Percentiles rank a stretch among this genome's conserved stretches.
phyloP scores from a whole-genome alignment of 768 basidiomycete genomes.

The Mycena maculata region DNA sequence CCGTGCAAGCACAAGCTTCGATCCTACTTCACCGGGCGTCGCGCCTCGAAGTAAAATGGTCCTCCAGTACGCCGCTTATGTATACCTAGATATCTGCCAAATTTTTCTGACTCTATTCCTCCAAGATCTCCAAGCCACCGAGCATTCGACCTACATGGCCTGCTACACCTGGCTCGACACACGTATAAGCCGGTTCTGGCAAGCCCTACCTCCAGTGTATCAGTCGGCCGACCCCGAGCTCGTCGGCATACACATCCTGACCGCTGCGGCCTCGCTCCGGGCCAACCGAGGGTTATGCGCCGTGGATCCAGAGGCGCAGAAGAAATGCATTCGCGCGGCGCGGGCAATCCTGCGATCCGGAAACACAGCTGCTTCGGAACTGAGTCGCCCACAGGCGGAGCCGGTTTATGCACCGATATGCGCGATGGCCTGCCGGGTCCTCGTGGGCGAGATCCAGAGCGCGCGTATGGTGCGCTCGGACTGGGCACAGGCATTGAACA shows the following conservation, averaged over 20 bases:
- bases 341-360: slow-evolving; percentile 17
- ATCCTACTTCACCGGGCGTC: slow-evolving; percentile 9
- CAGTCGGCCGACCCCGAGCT: background rate
- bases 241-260: background rate
- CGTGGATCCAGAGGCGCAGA: slow-evolving; percentile 12
- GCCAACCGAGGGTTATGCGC: slow-evolving; percentile 7
- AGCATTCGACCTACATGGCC: slow-evolving; percentile 1
- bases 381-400: too few species aligned
- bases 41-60: background rate
- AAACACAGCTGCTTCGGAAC: too few species aligned
- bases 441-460: slow-evolving; percentile 5
- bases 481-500: background rate
- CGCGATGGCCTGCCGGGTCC: background rate
- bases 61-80: background rate
- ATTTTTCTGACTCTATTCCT: background rate
- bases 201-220: background rate
- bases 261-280: slow-evolving; percentile 26
- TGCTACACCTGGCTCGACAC: slow-evolving; percentile 5
- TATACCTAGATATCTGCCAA: background rate
- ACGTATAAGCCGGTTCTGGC: background rate
- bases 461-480: background rate
- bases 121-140: slow-evolving; percentile 2
- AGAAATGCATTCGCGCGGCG: slow-evolving; percentile 23
- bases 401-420: background rate
- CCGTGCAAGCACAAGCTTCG: background rate